Evolutionary conservation across 2,329 filamentous ascomycete species (phyloP).

Genomic region (Exophiala oligosperma): DNA sequence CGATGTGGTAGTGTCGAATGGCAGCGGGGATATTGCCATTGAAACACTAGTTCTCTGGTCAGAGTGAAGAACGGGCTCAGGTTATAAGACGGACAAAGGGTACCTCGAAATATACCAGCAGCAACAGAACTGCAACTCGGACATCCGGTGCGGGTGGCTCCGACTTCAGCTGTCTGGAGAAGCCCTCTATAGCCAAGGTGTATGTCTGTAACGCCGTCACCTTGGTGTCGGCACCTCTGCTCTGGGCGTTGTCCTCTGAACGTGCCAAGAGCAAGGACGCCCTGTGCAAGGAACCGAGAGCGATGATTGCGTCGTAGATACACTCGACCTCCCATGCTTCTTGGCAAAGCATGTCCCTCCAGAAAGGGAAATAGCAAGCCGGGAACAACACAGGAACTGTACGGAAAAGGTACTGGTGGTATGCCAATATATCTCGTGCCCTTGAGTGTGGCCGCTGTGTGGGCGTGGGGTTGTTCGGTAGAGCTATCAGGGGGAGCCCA

Average conservation of each 20-base stretch:
- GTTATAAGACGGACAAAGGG: neutral
- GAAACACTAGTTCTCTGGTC: neutral
- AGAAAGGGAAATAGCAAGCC: constrained; percentile 18
- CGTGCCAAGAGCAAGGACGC: constrained; percentile 23
- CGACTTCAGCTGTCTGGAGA: constrained; percentile 10
- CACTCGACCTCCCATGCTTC: constrained; percentile 28
- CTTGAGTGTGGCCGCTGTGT: constrained; percentile 25
- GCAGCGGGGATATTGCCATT: constrained; percentile 10
- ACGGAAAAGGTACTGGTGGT: constrained; percentile 27
- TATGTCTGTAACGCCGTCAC: constrained; percentile 26
- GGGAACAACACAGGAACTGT: constrained; percentile 25
- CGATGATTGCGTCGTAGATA: constrained; percentile 26
- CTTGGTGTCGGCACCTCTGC: constrained; percentile 22
- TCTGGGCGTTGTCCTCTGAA: constrained; percentile 13
- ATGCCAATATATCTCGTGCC: constrained; percentile 27
- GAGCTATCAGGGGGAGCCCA: constrained; percentile 21
- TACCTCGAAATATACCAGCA: constrained; percentile 7
- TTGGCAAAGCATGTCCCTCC: constrained; percentile 27
- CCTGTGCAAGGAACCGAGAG: constrained; percentile 27
- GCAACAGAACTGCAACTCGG: neutral
- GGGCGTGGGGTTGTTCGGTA: constrained; percentile 25
- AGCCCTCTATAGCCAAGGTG: constrained; percentile 19
- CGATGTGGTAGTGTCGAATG: constrained; percentile 6
- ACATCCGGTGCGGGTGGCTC: neutral
- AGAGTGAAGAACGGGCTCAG: neutral